phyloP scores from a whole-genome alignment of 441 rosid genomes.

The Eruca vesicaria region DNA sequence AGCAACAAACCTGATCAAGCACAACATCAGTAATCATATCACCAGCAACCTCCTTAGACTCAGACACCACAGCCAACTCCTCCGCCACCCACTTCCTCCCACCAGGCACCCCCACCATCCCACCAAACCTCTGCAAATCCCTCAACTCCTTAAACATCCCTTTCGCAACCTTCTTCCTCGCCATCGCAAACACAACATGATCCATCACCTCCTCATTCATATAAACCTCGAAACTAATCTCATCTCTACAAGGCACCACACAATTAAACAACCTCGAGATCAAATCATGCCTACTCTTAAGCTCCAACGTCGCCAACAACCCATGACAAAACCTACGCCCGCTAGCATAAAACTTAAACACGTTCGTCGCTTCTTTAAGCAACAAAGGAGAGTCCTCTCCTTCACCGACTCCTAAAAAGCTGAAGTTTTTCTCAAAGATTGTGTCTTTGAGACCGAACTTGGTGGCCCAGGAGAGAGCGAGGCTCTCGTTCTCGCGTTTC shows the following conservation, averaged over 20 bases:
- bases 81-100: slow-evolving; percentile 93
- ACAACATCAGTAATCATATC: slow-evolving; percentile 84
- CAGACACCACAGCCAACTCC: slow-evolving; percentile 71
- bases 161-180: slow-evolving; percentile 86
- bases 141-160: slow-evolving; percentile 78
- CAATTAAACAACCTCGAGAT: slow-evolving; percentile 68
- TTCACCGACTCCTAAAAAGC: slow-evolving; percentile 85
- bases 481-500: slow-evolving; percentile 81
- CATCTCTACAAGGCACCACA: slow-evolving; percentile 92
- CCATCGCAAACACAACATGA: slow-evolving; percentile 74
- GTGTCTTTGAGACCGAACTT: slow-evolving; percentile 79
- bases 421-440: slow-evolving; percentile 85
- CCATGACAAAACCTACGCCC: slow-evolving; percentile 95
- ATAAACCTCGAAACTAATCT: slow-evolving; percentile 84
- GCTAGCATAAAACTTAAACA: slow-evolving; percentile 93
- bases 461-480: slow-evolving; percentile 91
- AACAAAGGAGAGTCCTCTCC: slow-evolving; percentile 80
- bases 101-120: slow-evolving; percentile 41
- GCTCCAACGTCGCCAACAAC: slow-evolving; percentile 85
- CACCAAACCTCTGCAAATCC: slow-evolving; percentile 82
- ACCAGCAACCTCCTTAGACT: slow-evolving; percentile 93
- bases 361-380: slow-evolving; percentile 86
- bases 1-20: slow-evolving; percentile 81
- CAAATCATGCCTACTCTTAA: slow-evolving; percentile 96
- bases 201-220: slow-evolving; percentile 97